Conservation (phyloP, 441 rosid genomes). For the Sinapis alba region DNA sequence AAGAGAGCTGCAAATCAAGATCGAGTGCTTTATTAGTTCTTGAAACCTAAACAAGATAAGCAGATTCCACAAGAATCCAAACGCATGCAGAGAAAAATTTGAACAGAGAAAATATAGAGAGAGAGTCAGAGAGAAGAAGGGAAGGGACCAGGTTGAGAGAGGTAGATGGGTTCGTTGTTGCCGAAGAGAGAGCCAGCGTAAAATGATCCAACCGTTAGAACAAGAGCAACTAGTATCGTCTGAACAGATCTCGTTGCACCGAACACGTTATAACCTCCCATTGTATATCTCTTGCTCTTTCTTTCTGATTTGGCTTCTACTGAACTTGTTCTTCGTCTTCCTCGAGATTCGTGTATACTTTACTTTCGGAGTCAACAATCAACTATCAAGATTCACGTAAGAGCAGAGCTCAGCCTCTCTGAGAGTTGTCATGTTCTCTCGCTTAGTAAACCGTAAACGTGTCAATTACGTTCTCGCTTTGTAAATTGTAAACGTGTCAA, state of each 20-base stretch:
- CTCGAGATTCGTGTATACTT: conserved; percentile 13
- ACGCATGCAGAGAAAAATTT: conserved; percentile 12
- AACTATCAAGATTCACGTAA: neutral
- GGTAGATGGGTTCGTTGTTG: conserved; percentile 51
- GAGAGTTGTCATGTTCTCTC: conserved; percentile 26
- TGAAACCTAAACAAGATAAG: neutral
- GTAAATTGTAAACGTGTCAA: neutral
- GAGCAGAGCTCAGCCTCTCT: conserved; percentile 11
- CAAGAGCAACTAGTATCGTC: conserved; percentile 60
- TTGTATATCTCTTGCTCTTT: conserved; percentile 21
- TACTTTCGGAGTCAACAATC: conserved; percentile 21
- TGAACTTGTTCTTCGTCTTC: conserved; percentile 16
- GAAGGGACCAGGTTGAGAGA: conserved; percentile 39
- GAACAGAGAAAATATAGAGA: neutral
- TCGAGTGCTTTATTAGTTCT: neutral
- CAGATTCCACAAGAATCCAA: conserved; percentile 10
- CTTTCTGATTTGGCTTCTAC: neutral
- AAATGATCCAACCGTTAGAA: conserved; percentile 69
- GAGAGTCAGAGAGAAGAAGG: conserved; percentile 19
- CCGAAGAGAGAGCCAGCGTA: conserved; percentile 81
- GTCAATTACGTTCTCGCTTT: neutral
- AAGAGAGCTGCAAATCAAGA: conserved; percentile 46
- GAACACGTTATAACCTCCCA: conserved; percentile 53
- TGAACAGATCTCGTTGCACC: conserved; percentile 68
- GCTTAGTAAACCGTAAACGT: neutral